These are phyloP conservation scores for Neurospora pannonica DNA, from an alignment of 495 filamentous ascomycete genomes.

Conservation along the genomic window DNA sequence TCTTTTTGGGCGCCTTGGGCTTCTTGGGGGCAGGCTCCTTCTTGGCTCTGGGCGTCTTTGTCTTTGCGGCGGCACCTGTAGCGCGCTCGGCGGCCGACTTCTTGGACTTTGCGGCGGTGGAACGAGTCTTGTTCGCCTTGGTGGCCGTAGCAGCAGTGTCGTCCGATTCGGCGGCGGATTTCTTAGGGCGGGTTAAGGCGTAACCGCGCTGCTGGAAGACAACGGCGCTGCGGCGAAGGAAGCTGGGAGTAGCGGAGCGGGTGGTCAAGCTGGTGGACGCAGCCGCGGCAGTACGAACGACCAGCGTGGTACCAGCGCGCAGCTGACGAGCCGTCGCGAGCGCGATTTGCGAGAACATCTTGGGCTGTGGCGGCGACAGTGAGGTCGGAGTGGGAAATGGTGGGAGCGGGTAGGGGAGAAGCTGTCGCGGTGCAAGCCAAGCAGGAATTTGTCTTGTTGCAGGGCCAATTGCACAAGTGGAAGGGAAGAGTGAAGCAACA, in stretches of 20 bases:
- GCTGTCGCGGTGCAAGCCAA: neutral
- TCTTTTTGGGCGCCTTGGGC: slow-evolving; percentile 10
- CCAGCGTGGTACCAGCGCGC: slow-evolving; percentile 4
- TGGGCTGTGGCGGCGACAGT: neutral
- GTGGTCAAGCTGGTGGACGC: neutral
- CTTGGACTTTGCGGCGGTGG: slow-evolving; percentile 3
- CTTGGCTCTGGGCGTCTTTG: slow-evolving; percentile 1
- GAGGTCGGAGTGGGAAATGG: neutral
- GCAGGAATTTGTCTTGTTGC: slow-evolving; percentile 10
- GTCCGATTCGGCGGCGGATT: neutral
- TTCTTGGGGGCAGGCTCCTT: slow-evolving; percentile 6
- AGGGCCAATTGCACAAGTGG: neutral
- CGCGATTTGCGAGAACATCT: slow-evolving; percentile 23
- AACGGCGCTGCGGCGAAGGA: slow-evolving; percentile 4
- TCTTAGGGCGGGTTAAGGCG: neutral
- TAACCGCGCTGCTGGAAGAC: slow-evolving; percentile 6
- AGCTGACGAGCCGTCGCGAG: slow-evolving; percentile 16
- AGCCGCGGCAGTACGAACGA: neutral
- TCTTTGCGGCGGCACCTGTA: slow-evolving; percentile 5
- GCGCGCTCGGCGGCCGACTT: slow-evolving; percentile 8
- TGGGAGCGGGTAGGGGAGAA: neutral
- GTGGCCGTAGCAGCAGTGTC: neutral
- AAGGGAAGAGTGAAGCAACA: neutral
- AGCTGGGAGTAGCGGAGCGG: neutral
- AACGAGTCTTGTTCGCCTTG: slow-evolving; percentile 16